Evolutionary conservation across 169 alveolate genomes (phyloP).

Genomic region (Plasmodium vivax): DNA sequence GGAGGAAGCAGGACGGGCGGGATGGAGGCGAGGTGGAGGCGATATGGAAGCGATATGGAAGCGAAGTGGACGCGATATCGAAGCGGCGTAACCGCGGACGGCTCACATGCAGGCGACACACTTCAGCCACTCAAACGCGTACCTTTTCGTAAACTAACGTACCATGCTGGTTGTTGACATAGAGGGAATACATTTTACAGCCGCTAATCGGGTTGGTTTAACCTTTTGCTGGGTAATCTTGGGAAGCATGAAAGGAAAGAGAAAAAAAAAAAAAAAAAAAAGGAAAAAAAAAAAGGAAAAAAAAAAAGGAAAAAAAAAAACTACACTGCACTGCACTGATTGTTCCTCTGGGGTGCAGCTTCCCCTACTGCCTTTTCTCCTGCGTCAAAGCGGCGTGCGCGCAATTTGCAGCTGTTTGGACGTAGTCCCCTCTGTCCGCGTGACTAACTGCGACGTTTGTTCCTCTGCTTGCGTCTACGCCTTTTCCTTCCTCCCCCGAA

Average conservation of each 20-base stretch:
- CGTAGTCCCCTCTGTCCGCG: background rate
- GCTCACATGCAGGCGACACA: background rate
- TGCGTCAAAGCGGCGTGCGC: background rate
- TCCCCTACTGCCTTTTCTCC: background rate
- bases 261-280: background rate
- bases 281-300: too few species aligned
- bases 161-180: slow-evolving; percentile 94
- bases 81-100: background rate
- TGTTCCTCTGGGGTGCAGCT: background rate
- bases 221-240: background rate
- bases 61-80: background rate
- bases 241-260: background rate
- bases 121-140: background rate
- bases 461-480: background rate
- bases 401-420: background rate
- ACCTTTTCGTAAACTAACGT: slow-evolving; percentile 93
- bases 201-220: background rate
- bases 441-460: background rate
- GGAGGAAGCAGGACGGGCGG: background rate
- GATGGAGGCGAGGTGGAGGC: too few species aligned
- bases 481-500: background rate
- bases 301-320: too few species aligned
- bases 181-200: slow-evolving; percentile 86
- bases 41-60: too few species aligned
- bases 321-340: background rate